A percentile compares a stretch with the other conserved stretches of the same genome.
Evolutionary conservation across 2,329 filamentous ascomycete species (phyloP).

Genomic region (Trichoderma sp.): DNA sequence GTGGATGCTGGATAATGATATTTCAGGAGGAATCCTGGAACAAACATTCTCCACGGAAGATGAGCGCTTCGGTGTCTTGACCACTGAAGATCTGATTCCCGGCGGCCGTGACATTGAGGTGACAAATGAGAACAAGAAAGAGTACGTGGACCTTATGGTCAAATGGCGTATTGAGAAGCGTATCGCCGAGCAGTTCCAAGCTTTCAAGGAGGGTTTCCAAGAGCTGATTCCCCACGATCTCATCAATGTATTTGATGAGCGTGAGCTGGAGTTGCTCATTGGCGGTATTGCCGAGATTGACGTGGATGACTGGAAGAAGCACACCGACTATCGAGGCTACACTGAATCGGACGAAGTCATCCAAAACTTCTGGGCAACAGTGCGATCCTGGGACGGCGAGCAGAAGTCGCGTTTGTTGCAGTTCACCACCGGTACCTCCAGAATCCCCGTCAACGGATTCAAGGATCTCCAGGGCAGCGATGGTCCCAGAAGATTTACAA

Average conservation of each 20-base stretch:
- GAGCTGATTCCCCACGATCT: conserved; percentile 95
- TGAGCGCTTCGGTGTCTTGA: conserved; percentile 92
- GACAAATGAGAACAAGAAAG: conserved; percentile 97
- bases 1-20: conserved; percentile 98
- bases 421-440: conserved; percentile 95
- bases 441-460: conserved; percentile 98
- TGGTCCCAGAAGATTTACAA: conserved; percentile 91
- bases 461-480: conserved; percentile 98
- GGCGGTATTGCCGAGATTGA: conserved; percentile 99
- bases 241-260: conserved; percentile 98
- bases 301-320: conserved; percentile 99
- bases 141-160: conserved; percentile 97
- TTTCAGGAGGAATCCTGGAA: conserved; percentile 86
- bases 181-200: conserved; percentile 96
- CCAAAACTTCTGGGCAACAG: conserved; percentile 98
- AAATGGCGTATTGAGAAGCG: conserved; percentile 99
- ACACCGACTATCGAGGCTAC: conserved; percentile 98
- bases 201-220: conserved; percentile 96
- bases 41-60: conserved; percentile 97
- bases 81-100: conserved; percentile 90
- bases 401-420: conserved; percentile 96
- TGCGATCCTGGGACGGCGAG: conserved; percentile 95
- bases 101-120: conserved; percentile 90
- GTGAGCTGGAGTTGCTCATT: conserved; percentile 92
- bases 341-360: conserved; percentile 97